A percentile compares a stretch with the other conserved stretches of the same genome.
phyloP scores from a whole-genome alignment of 140 eudicot species.

The Anethum foeniculum region DNA sequence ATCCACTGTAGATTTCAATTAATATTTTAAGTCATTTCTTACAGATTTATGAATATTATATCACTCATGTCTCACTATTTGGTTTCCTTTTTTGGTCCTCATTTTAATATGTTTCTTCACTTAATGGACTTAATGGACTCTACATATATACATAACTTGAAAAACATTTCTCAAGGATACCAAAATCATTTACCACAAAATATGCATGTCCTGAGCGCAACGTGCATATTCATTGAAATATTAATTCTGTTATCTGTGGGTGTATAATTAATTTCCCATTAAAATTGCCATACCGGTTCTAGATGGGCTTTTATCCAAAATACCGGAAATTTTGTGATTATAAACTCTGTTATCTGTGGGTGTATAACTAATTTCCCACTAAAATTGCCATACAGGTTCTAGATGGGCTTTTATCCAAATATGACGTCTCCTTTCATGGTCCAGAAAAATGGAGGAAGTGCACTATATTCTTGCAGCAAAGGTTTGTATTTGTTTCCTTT shows the following conservation, averaged over 20 bases:
- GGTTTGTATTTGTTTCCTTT: slow-evolving; percentile 34
- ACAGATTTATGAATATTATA: background rate
- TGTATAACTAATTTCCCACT: background rate
- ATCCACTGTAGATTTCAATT: background rate
- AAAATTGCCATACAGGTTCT: slow-evolving; percentile 48
- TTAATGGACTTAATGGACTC: background rate
- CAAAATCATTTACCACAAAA: background rate
- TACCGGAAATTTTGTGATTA: too few relatives aligned
- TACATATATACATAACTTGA: background rate
- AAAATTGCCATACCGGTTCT: slow-evolving; percentile 47
- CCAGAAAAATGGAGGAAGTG: slow-evolving; percentile 92
- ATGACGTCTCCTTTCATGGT: slow-evolving; percentile 75
- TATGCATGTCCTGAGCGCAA: background rate
- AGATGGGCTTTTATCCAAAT: slow-evolving; percentile 68
- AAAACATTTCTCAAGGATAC: background rate
- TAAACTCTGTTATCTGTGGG: slow-evolving; percentile 1
- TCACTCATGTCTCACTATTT: background rate
- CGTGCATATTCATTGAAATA: background rate
- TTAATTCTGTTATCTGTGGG: slow-evolving; percentile 1
- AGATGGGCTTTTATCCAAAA: slow-evolving; percentile 65
- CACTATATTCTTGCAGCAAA: slow-evolving; percentile 59
- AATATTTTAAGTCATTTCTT: background rate
- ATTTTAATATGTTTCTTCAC: background rate
- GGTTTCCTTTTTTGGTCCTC: background rate
- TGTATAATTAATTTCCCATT: background rate